Conservation (phyloP, 192 early-diverging fungal species). For the Gryganskiella cystojenkinii region DNA sequence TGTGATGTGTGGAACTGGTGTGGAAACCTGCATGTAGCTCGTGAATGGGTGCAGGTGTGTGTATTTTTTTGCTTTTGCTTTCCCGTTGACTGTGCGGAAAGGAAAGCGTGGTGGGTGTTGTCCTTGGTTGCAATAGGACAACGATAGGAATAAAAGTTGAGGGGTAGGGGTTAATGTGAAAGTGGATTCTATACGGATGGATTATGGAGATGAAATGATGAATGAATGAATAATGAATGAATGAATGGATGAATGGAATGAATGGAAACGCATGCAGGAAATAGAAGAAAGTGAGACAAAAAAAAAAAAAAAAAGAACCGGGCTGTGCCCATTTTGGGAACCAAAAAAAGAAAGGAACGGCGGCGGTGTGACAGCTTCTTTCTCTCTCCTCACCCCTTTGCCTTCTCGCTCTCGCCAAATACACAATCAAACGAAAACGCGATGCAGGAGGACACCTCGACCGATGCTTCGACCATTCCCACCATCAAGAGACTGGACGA, state of each 20-base stretch:
- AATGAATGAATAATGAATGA: background rate
- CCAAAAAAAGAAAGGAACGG: background rate
- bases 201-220: no score
- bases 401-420: no score
- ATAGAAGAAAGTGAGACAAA: constrained; percentile 1
- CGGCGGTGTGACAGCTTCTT: background rate
- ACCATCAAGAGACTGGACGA: constrained; percentile 86
- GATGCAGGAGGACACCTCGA: no score
- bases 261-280: background rate
- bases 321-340: background rate
- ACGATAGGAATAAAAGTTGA: background rate
- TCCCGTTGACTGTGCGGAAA: no score
- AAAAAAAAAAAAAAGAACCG: background rate
- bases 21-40: constrained; percentile 42
- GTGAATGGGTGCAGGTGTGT: no score
- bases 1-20: constrained; percentile 42
- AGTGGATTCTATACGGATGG: no score
- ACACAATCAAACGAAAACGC: no score
- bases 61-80: no score
- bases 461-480: no score
- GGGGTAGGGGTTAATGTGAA: background rate
- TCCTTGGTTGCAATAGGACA: no score
- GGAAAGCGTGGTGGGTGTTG: background rate
- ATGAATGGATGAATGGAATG: background rate
- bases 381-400: no score